phyloP scores from a whole-genome alignment of 495 filamentous ascomycete genomes.

The Neurospora africana region DNA sequence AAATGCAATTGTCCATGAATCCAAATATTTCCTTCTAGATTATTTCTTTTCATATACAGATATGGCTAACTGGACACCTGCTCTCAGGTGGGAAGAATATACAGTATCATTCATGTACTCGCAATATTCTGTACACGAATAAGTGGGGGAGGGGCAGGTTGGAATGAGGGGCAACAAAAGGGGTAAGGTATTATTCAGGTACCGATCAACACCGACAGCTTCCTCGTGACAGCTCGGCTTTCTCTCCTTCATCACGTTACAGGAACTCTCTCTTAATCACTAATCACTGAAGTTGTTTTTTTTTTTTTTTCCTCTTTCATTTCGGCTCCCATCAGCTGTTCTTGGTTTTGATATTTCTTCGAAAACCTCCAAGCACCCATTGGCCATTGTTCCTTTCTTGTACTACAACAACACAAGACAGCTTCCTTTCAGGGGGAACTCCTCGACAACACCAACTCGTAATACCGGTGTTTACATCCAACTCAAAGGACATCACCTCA shows the following conservation, averaged over 20 bases:
- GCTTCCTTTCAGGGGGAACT: neutral
- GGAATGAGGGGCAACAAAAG: conserved; percentile 1
- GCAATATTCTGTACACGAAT: neutral
- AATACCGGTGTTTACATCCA: neutral
- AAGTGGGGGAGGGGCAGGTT: conserved; percentile 3
- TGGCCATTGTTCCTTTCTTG: neutral
- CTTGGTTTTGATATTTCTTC: neutral
- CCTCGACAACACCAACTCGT: neutral
- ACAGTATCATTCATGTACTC: no score
- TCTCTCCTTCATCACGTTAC: neutral
- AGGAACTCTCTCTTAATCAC: neutral
- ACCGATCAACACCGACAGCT: neutral
- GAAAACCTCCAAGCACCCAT: neutral
- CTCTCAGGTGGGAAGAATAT: no score
- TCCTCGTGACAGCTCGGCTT: neutral
- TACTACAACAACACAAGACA: neutral
- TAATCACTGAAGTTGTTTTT: neutral
- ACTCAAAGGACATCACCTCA: neutral
- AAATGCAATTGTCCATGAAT: neutral
- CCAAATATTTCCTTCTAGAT: no score
- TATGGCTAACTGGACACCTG: no score
- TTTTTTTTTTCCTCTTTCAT: neutral
- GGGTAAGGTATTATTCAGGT: neutral
- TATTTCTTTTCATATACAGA: no score
- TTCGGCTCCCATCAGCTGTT: neutral